These are phyloP conservation scores for Theileria parva DNA, from an alignment of 169 alveolate species.

Conservation along the genomic window DNA sequence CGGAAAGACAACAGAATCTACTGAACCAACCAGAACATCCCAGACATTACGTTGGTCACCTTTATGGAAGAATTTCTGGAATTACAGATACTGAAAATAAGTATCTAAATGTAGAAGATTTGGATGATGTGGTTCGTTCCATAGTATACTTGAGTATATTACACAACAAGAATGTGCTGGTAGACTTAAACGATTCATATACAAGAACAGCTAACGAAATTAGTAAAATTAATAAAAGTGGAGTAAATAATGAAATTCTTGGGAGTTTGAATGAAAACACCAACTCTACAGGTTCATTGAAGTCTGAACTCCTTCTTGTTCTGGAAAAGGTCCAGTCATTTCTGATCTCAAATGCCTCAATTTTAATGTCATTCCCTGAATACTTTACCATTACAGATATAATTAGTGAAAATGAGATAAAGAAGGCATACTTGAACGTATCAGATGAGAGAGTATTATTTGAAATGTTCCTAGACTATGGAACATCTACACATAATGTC, in stretches of 20 bases:
- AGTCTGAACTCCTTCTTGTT: constrained; percentile 1
- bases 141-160: constrained; percentile 49
- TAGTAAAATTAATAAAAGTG: neutral
- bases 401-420: constrained; percentile 34
- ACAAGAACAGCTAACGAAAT: constrained; percentile 6
- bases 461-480: constrained; percentile 26
- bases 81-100: constrained; percentile 31
- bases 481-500: constrained; percentile 9
- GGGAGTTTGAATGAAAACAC: neutral
- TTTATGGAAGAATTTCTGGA: constrained; percentile 46
- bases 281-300: neutral
- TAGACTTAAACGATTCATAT: constrained; percentile 37
- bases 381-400: constrained; percentile 41
- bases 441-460: constrained; percentile 10
- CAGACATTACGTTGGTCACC: constrained; percentile 53
- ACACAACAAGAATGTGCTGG: constrained; percentile 45
- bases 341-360: constrained; percentile 33
- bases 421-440: constrained; percentile 34
- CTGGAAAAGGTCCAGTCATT: constrained; percentile 6
- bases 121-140: constrained; percentile 56
- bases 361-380: constrained; percentile 41
- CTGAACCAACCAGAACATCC: neutral
- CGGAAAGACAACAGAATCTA: constrained; percentile 18
- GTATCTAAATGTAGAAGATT: constrained; percentile 15
- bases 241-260: neutral